These are phyloP conservation scores for Trypanosoma avium DNA, from an alignment of 208 protist genomes.

Conservation along the genomic window DNA sequence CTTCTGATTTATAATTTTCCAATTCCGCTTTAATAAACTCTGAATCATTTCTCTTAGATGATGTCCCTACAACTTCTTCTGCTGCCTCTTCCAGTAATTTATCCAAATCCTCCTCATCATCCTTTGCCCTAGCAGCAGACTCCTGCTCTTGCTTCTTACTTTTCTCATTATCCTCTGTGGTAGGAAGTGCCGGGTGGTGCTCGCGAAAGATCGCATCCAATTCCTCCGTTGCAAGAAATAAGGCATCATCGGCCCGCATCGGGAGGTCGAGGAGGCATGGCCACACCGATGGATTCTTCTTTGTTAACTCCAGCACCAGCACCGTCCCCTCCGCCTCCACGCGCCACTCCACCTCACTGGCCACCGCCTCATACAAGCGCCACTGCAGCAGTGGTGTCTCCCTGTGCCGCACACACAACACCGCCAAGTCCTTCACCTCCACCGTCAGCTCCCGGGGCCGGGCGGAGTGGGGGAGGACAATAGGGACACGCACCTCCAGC, in stretches of 20 bases:
- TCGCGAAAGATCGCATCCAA: constrained; percentile 71
- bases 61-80: constrained; percentile 46
- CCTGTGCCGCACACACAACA: constrained; percentile 74
- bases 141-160: neutral
- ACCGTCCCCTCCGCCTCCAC: constrained; percentile 60
- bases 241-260: constrained; percentile 53
- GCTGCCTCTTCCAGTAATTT: constrained; percentile 78
- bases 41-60: constrained; percentile 30
- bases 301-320: constrained; percentile 72
- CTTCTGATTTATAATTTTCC: constrained; percentile 69
- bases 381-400: constrained; percentile 73
- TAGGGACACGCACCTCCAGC: constrained; percentile 77
- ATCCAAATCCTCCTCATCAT: constrained; percentile 66
- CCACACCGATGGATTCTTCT: constrained; percentile 58
- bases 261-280: constrained; percentile 77
- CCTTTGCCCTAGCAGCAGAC: neutral
- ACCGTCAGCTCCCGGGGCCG: constrained; percentile 75
- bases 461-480: constrained; percentile 56
- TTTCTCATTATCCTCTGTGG: constrained; percentile 2
- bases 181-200: constrained; percentile 55
- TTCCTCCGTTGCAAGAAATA: constrained; percentile 45
- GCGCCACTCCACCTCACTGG: constrained; percentile 80
- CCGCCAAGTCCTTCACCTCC: constrained; percentile 69
- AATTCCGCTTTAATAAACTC: constrained; percentile 76
- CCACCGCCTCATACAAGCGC: constrained; percentile 77